Conservation (phyloP, 306 rosid species). For the Heteromeles arbutifolia region DNA sequence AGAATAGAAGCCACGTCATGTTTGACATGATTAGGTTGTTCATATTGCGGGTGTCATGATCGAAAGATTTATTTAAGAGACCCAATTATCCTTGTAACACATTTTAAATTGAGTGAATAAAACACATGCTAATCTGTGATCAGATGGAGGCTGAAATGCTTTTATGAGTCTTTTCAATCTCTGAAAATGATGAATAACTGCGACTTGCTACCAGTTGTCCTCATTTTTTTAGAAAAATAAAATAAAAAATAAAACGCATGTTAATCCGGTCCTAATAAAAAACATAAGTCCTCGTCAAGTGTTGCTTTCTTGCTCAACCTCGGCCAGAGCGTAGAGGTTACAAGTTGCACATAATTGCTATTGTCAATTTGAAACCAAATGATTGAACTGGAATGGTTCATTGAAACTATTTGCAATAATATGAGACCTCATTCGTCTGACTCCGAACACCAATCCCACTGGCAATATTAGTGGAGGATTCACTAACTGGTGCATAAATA, state of each 20-base stretch:
- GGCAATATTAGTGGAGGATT: not conserved
- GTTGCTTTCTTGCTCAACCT: not conserved
- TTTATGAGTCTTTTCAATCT: fast-evolving
- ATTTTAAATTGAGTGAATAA: no score
- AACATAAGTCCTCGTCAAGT: not conserved
- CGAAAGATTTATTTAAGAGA: no score
- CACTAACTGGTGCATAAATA: not conserved
- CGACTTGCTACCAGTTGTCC: fast-evolving
- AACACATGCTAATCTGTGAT: no score
- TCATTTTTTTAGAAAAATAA: no score
- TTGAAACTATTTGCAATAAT: not conserved
- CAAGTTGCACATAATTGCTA: not conserved
- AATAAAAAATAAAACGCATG: no score
- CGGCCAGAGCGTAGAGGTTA: not conserved
- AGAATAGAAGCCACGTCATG: no score
- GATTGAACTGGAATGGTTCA: not conserved
- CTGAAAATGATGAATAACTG: no score
- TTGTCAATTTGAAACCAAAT: not conserved
- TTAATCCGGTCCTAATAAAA: not conserved
- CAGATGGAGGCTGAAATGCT: fast-evolving
- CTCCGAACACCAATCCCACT: not conserved
- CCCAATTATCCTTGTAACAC: no score
- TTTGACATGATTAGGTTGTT: no score
- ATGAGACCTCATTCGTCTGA: no score
- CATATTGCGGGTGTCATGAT: no score